A percentile compares a stretch with the other conserved stretches of the same genome.
Conservation (phyloP, 2,329 filamentous ascomycete species). For the Apiospora rasikravindrae region DNA sequence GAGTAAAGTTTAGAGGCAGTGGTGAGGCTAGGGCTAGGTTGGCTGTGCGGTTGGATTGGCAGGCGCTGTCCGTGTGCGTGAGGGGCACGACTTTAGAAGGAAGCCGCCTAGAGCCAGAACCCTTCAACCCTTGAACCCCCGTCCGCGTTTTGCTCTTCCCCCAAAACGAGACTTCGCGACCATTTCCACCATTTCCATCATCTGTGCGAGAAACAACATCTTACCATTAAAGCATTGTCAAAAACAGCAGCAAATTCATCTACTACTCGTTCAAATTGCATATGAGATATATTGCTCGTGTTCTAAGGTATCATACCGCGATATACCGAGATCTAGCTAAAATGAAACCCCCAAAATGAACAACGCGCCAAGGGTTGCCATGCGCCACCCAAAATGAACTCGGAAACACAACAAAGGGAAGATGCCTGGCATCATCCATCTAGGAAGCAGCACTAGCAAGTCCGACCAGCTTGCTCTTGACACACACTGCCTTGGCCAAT, state of each 20-base stretch:
- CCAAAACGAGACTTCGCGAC: not conserved
- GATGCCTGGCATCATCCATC: not conserved
- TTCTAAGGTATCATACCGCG: not conserved
- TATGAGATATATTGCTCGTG: not conserved
- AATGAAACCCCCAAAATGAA: not conserved
- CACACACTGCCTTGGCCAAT: slow-evolving; percentile 52
- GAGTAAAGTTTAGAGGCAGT: too few relatives aligned
- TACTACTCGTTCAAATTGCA: not conserved
- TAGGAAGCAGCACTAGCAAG: slow-evolving; percentile 23
- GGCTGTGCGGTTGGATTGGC: not conserved
- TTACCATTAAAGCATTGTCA: not conserved
- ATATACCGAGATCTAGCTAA: not conserved
- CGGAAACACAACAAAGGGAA: not conserved
- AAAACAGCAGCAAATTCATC: not conserved
- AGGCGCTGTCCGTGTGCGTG: not conserved
- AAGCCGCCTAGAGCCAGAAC: not conserved
- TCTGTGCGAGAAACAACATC: not conserved
- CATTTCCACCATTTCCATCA: not conserved
- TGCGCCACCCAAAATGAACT: not conserved
- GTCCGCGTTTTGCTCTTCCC: not conserved
- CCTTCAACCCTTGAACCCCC: too few relatives aligned
- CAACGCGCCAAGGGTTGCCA: not conserved
- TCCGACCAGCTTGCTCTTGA: slow-evolving; percentile 50
- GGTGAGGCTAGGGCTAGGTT: too few relatives aligned
- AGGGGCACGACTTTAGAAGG: not conserved